Conservation (phyloP, 805 yeast genomes). For the Metschnikowia lachancei region DNA sequence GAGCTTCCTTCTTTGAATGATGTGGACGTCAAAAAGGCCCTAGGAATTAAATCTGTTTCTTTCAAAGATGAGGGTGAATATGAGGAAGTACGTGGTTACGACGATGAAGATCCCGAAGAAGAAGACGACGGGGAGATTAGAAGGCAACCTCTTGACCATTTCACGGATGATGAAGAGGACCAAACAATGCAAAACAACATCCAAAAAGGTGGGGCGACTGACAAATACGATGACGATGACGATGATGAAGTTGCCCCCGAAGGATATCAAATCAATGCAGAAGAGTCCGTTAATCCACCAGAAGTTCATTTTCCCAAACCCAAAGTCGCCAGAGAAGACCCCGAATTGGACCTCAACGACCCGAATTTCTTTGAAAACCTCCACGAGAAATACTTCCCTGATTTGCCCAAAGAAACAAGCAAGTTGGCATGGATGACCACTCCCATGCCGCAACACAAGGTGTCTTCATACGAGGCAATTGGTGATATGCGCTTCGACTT, state of each 20-base stretch:
- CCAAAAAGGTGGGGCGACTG: constrained; percentile 4
- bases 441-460: constrained; percentile 43
- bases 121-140: not conserved
- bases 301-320: constrained; percentile 70
- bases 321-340: constrained; percentile 24
- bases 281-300: constrained; percentile 40
- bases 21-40: constrained; percentile 37
- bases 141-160: constrained; percentile 15
- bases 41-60: constrained; percentile 29
- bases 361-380: constrained; percentile 76
- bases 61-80: constrained; percentile 15
- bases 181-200: constrained; percentile 25
- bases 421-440: constrained; percentile 92
- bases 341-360: constrained; percentile 61
- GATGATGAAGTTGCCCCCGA: constrained; percentile 40
- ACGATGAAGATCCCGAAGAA: constrained; percentile 15
- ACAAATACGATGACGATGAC: constrained; percentile 25
- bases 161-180: constrained; percentile 26
- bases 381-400: constrained; percentile 85
- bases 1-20: constrained; percentile 34
- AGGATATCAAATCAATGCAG: constrained; percentile 40
- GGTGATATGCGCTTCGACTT: constrained; percentile 85
- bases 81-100: constrained; percentile 2
- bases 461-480: constrained; percentile 50
- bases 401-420: constrained; percentile 76